Conservation (phyloP, 2,329 filamentous ascomycete genomes). For the Clonostachys solani region DNA sequence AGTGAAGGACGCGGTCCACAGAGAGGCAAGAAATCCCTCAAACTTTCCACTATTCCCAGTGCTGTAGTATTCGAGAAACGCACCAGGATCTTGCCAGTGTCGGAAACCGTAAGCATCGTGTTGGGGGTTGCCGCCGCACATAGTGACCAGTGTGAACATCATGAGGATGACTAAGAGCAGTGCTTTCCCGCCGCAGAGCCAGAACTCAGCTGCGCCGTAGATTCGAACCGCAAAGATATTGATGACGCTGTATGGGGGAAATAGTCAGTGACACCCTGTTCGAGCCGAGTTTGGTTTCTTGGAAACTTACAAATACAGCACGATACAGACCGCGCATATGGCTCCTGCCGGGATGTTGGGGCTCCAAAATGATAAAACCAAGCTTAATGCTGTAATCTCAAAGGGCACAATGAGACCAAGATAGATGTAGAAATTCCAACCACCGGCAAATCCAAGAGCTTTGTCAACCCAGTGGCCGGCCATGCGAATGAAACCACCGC, state of each 20-base stretch:
- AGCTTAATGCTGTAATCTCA: slow-evolving; percentile 40
- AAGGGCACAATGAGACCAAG: slow-evolving; percentile 40
- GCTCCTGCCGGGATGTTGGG: slow-evolving; percentile 25
- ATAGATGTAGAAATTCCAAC: slow-evolving; percentile 46
- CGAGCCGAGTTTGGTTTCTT: too few relatives aligned
- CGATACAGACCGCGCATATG: slow-evolving; percentile 35
- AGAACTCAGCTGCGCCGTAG: slow-evolving; percentile 36
- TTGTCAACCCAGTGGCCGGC: slow-evolving; percentile 41
- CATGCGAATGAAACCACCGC: slow-evolving; percentile 37
- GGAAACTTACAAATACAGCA: slow-evolving; percentile 13
- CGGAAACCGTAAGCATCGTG: slow-evolving; percentile 54
- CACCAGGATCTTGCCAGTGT: slow-evolving; percentile 60
- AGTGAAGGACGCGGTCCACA: slow-evolving; percentile 63
- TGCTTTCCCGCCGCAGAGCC: slow-evolving; percentile 41
- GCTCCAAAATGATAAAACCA: slow-evolving; percentile 41
- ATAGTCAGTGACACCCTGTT: too few relatives aligned
- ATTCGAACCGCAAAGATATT: slow-evolving; percentile 29
- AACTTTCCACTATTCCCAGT: slow-evolving; percentile 60
- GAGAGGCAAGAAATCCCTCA: slow-evolving; percentile 64
- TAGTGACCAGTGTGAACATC: slow-evolving; percentile 52
- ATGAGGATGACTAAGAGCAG: slow-evolving; percentile 53
- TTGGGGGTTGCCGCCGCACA: slow-evolving; percentile 53
- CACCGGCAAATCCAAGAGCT: slow-evolving; percentile 38
- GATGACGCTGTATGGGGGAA: slow-evolving; percentile 19
- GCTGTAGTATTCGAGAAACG: slow-evolving; percentile 44